Evolutionary conservation across 345 rosid genomes (phyloP).

Genomic region (Lagerstroemia speciosa): DNA sequence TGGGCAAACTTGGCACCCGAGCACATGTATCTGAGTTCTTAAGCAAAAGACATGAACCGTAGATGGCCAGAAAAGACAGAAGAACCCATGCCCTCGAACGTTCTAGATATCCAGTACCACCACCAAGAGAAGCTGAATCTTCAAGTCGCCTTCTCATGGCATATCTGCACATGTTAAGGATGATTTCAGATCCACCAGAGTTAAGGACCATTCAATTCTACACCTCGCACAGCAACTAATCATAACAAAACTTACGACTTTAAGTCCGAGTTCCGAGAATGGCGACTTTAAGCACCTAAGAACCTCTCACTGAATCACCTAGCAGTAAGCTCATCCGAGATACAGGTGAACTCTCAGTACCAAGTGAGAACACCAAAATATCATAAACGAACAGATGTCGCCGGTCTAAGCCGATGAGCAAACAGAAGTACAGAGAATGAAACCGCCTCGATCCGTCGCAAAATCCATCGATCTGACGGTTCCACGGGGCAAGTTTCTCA

Average conservation of each 20-base stretch:
- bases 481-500: neutral
- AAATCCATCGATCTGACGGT: conserved; percentile 1
- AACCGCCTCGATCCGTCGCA: neutral
- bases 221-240: conserved; percentile 8
- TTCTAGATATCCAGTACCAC: conserved; percentile 21
- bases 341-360: conserved; percentile 4
- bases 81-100: conserved; percentile 31
- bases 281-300: conserved; percentile 5
- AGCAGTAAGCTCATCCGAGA: neutral
- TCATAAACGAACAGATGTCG: neutral
- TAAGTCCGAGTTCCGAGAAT: conserved; percentile 10
- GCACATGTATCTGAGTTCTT: conserved; percentile 24
- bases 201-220: conserved; percentile 13
- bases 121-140: conserved; percentile 21
- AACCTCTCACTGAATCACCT: conserved; percentile 4
- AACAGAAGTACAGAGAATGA: neutral
- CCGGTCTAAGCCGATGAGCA: neutral
- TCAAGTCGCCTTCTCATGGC: conserved; percentile 25
- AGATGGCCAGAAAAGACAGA: conserved; percentile 23
- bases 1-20: conserved; percentile 20
- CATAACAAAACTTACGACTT: conserved; percentile 14
- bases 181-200: conserved; percentile 18
- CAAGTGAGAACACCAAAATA: conserved; percentile 11
- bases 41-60: conserved; percentile 23
- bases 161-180: conserved; percentile 22